Percentiles rank a stretch among this genome's conserved stretches.
Conservation (phyloP, 768 basidiomycete species). For the Stropharia rugosoannulata region DNA sequence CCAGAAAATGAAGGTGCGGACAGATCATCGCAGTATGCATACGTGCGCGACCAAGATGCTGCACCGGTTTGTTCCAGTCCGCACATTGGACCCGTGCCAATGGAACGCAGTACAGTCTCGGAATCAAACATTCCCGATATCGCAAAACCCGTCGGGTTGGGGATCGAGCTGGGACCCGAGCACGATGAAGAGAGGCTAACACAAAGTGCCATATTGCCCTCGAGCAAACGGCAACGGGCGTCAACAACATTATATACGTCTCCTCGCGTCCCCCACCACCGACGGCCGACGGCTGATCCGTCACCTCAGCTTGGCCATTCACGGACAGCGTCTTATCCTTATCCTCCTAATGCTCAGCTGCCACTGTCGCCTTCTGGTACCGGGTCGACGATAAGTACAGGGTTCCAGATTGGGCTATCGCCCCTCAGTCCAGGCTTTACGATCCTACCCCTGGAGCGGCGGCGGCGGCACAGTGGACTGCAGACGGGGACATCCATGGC, state of each 20-base stretch:
- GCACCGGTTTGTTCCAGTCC: background rate
- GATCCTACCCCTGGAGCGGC: conserved; percentile 55
- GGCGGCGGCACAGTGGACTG: conserved; percentile 38
- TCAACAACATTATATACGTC: conserved; percentile 15
- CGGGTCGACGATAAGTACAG: conserved; percentile 41
- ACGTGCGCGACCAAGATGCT: background rate
- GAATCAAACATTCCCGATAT: conserved; percentile 19
- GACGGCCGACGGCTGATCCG: background rate
- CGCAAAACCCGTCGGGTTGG: conserved; percentile 1
- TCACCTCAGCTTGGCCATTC: conserved; percentile 2
- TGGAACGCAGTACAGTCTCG: conserved; percentile 32
- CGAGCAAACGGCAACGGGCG: conserved; percentile 10
- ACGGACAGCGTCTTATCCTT: conserved; percentile 20
- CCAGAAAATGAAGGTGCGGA: conserved; percentile 18
- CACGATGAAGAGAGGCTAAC: background rate
- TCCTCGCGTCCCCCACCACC: conserved; percentile 1
- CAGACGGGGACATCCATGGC: conserved; percentile 23
- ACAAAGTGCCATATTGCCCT: conserved; percentile 8
- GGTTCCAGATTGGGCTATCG: conserved; percentile 75
- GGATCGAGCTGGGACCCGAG: conserved; percentile 5
- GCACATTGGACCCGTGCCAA: conserved; percentile 20
- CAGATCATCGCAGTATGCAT: background rate
- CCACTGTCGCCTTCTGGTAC: conserved; percentile 31
- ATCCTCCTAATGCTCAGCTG: conserved; percentile 10
- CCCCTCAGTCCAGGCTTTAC: conserved; percentile 78